Conservation (phyloP, 495 filamentous ascomycete genomes). For the Hypoxylon rickii region DNA sequence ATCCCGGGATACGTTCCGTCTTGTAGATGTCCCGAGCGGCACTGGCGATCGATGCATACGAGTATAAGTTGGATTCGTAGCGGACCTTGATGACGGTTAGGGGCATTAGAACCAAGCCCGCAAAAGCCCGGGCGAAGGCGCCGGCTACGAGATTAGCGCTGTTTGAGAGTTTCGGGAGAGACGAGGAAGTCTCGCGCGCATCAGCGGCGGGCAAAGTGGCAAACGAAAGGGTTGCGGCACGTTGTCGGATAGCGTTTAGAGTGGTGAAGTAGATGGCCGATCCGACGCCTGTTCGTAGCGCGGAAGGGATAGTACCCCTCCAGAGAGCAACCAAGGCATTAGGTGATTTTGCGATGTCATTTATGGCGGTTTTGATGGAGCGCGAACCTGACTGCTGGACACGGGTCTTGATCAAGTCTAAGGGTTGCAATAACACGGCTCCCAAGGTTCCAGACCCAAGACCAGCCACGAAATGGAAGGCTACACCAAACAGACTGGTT, state of each 20-base stretch:
- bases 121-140: slow-evolving; percentile 78
- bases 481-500: slow-evolving; percentile 27
- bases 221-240: slow-evolving; percentile 59
- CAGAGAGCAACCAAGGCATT: slow-evolving; percentile 73
- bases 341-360: slow-evolving; percentile 64
- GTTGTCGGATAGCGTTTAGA: slow-evolving; percentile 79
- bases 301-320: slow-evolving; percentile 90
- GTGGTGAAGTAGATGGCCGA: slow-evolving; percentile 93
- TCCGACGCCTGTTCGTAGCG: slow-evolving; percentile 89
- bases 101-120: slow-evolving; percentile 93
- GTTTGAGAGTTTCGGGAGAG: slow-evolving; percentile 83
- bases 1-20: slow-evolving; percentile 76
- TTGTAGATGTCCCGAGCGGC: slow-evolving; percentile 76
- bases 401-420: slow-evolving; percentile 95
- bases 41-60: slow-evolving; percentile 74
- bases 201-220: slow-evolving; percentile 35
- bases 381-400: slow-evolving; percentile 75
- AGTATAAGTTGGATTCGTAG: slow-evolving; percentile 84
- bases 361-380: slow-evolving; percentile 71
- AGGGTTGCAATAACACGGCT: slow-evolving; percentile 89
- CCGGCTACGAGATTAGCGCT: slow-evolving; percentile 84
- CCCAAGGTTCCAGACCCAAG: slow-evolving; percentile 84
- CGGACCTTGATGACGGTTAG: slow-evolving; percentile 96
- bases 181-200: slow-evolving; percentile 56
- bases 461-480: slow-evolving; percentile 88